Evolutionary conservation across 176 grass and related monocot genomes (phyloP).

Genomic region (Carex littledalei): DNA sequence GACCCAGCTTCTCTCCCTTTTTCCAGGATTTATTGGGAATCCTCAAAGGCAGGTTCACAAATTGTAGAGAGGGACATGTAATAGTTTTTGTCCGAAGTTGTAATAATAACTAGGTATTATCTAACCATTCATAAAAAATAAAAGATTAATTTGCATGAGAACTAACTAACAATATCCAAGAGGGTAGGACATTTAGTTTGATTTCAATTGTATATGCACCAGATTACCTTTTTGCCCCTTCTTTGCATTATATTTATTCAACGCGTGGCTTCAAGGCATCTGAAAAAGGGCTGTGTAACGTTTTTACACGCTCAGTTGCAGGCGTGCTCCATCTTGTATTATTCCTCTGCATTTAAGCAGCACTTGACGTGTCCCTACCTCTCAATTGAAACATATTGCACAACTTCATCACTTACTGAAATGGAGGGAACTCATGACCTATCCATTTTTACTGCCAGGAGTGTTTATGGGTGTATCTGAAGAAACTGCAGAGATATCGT

Average conservation of each 20-base stretch:
- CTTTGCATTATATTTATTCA: not conserved
- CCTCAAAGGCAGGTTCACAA: not conserved
- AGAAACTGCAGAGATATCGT: not conserved
- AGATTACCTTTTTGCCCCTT: not conserved
- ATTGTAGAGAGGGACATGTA: not conserved
- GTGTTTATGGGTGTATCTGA: not conserved
- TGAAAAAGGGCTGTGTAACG: not conserved
- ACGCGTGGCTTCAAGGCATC: not conserved
- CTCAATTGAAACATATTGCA: not conserved
- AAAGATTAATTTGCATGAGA: not conserved
- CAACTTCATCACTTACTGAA: not conserved
- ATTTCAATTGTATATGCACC: not conserved
- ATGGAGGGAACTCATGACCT: not conserved
- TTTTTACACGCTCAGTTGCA: not conserved
- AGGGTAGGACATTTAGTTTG: not conserved
- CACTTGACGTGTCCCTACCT: not conserved
- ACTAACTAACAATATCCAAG: not conserved
- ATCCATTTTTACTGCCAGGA: not conserved
- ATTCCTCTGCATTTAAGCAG: slow-evolving; percentile 4
- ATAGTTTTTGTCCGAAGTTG: not conserved
- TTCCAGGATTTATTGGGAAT: not conserved
- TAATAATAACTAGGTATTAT: not conserved
- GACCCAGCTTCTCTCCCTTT: not conserved
- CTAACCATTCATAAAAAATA: not conserved
- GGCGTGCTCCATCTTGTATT: slow-evolving; percentile 16